phyloP scores from a whole-genome alignment of 306 rosid species.

The Lupinus albus region DNA sequence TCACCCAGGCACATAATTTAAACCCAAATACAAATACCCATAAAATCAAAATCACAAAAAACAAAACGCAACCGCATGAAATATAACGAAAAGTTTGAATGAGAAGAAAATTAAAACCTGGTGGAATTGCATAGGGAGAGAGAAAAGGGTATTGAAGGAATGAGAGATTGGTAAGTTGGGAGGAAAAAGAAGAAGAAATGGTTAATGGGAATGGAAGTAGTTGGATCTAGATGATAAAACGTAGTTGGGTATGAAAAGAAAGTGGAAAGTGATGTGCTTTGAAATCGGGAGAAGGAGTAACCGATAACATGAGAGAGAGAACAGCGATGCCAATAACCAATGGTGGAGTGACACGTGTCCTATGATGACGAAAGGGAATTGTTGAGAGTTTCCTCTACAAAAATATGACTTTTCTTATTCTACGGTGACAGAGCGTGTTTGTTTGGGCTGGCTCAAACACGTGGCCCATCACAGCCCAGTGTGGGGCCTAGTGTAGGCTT shows the following conservation, averaged over 20 bases:
- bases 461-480: neutral
- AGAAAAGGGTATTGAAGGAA: neutral
- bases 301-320: slow-evolving; percentile 36
- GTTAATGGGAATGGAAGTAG: slow-evolving; percentile 18
- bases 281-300: slow-evolving; percentile 24
- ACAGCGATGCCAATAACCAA: slow-evolving; percentile 27
- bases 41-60: neutral
- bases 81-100: neutral
- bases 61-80: neutral
- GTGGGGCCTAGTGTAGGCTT: slow-evolving; percentile 32
- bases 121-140: slow-evolving; percentile 57
- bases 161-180: neutral
- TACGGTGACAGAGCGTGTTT: slow-evolving; percentile 19
- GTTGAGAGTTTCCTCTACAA: too few species aligned
- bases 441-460: slow-evolving; percentile 16
- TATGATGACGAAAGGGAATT: neutral
- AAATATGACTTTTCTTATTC: slow-evolving; percentile 35
- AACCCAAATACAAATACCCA: slow-evolving; percentile 39
- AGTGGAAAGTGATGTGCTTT: slow-evolving; percentile 23
- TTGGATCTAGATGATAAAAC: slow-evolving; percentile 46
- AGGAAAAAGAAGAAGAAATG: slow-evolving; percentile 2
- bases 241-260: slow-evolving; percentile 36
- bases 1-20: slow-evolving; percentile 6
- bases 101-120: slow-evolving; percentile 36
- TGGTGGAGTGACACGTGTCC: slow-evolving; percentile 36